A percentile compares a stretch with the other conserved stretches of the same genome.
Conservation (phyloP, 2,329 filamentous ascomycete species). For the Penicillium sp. region DNA sequence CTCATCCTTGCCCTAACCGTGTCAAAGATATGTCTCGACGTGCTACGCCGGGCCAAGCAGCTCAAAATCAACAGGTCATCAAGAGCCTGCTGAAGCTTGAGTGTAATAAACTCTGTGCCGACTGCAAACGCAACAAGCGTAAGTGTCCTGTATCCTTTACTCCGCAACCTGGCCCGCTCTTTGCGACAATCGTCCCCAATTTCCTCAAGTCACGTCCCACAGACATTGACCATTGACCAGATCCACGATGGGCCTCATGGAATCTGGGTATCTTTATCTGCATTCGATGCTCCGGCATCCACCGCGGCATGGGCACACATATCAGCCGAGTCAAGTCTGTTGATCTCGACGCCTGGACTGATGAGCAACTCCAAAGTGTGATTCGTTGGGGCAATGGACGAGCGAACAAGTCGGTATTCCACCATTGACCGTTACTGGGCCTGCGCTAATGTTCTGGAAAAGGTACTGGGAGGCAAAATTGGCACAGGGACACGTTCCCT, state of each 20-base stretch:
- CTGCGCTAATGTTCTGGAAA: slow-evolving; percentile 10
- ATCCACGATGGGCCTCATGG: slow-evolving; percentile 98
- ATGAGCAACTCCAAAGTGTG: slow-evolving; percentile 92
- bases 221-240: slow-evolving; percentile 43
- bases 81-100: slow-evolving; percentile 94
- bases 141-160: slow-evolving; percentile 32
- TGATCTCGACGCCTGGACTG: slow-evolving; percentile 96
- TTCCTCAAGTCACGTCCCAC: slow-evolving; percentile 2
- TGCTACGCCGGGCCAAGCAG: slow-evolving; percentile 75
- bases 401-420: slow-evolving; percentile 70
- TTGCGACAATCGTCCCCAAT: slow-evolving; percentile 3
- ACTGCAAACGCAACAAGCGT: slow-evolving; percentile 99
- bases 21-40: slow-evolving; percentile 34
- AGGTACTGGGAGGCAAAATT: slow-evolving; percentile 93
- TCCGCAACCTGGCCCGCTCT: slow-evolving; percentile 1
- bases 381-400: slow-evolving; percentile 92
- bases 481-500: slow-evolving; percentile 82
- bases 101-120: slow-evolving; percentile 90
- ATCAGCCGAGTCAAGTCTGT: slow-evolving; percentile 98
- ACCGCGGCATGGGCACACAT: slow-evolving; percentile 97
- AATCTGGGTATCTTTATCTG: slow-evolving; percentile 96
- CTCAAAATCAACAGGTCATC: slow-evolving; percentile 88
- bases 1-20: slow-evolving; percentile 9
- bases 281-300: slow-evolving; percentile 96
- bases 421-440: slow-evolving; percentile 1